Base-by-base conservation (phyloP, 2,329 filamentous ascomycete genomes). In the Sporothrix mexicana region DNA sequence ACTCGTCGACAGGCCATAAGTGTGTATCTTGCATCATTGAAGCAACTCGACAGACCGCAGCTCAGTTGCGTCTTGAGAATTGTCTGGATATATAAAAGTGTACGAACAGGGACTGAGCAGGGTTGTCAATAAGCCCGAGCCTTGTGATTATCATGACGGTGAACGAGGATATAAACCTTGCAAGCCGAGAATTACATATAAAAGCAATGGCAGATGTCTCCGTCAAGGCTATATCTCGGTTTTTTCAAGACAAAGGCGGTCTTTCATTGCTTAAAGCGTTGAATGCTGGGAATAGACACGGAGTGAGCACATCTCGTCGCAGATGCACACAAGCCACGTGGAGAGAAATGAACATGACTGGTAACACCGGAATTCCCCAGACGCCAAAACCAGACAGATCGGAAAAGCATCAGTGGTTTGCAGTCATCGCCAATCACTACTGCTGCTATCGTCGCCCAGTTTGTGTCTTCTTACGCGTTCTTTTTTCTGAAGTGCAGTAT, bases 301-400 rank as follows among this genome's bases (percentile, higher is more conserved):
- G 41, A 47, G 41, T 66, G n/a, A 66, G 43, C 13, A 47, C 41
- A 66, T 20, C 3, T 6, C 20, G 61, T 66, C 41, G 25, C 61
- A 47, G 36, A 47, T 43, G 20, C 61, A 47, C 41, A 47, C 41
- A 66, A 15, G 36, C 36, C n/a, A 45, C n/a, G n/a, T 23, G 45
- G n/a, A 17, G 59, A 23, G 23, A 30, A 10, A 17, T 0, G 5
- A 64, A 41, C 15, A 41, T 8, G 4, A 8, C 57, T 61, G 2
- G 59, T 45, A 8, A 17, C 61, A 66, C 61, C 41, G 61, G 61
- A 25, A 25, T 23, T 64, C 59, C 41, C 61, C 61, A 66, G 41
- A 66, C 41, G 10, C 8, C 0, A 15, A 47, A 10, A 2, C 43
- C 61, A 47, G n/a, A 66, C 61, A 25, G 10, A 23, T 10, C 59